Conservation (phyloP, 768 basidiomycete genomes). For the Roridomyces roridus region DNA sequence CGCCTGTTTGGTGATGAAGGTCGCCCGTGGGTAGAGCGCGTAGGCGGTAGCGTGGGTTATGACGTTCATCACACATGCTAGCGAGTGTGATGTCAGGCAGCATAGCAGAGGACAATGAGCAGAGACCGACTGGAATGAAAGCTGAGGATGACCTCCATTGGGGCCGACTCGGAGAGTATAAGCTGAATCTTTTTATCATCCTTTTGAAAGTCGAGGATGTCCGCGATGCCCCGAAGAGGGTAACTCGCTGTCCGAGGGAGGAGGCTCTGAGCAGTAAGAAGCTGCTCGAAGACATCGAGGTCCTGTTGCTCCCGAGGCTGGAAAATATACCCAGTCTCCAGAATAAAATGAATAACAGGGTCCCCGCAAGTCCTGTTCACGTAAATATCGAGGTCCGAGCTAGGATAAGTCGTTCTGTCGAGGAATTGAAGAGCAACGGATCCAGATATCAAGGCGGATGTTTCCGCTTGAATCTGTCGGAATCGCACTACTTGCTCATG, state of each 20-base stretch:
- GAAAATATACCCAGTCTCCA: constrained; percentile 29
- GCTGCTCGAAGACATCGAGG: not conserved
- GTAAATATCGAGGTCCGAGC: constrained; percentile 61
- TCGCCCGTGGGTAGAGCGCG: constrained; percentile 46
- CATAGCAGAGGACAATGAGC: not conserved
- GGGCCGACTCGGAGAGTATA: constrained; percentile 38
- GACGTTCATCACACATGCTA: constrained; percentile 52
- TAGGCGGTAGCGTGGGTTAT: constrained; percentile 48
- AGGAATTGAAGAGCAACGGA: constrained; percentile 61
- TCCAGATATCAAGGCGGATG: constrained; percentile 57
- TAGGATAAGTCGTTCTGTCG: constrained; percentile 47
- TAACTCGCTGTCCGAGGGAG: constrained; percentile 20
- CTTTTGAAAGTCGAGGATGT: constrained; percentile 41
- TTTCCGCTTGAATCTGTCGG: constrained; percentile 47
- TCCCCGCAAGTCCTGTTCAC: constrained; percentile 35
- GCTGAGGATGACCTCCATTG: constrained; percentile 44
- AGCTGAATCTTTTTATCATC: constrained; percentile 43
- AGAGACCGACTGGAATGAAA: constrained; percentile 55
- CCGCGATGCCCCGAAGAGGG: constrained; percentile 30
- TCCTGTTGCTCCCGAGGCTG: constrained; percentile 12
- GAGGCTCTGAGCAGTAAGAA: not conserved
- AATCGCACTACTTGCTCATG: constrained; percentile 35
- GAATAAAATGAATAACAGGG: constrained; percentile 21
- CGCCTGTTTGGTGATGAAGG: constrained; percentile 37
- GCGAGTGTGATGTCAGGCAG: not conserved